phyloP scores from a whole-genome alignment of 192 early-diverging fungal species.

The Linnemannia exigua region DNA sequence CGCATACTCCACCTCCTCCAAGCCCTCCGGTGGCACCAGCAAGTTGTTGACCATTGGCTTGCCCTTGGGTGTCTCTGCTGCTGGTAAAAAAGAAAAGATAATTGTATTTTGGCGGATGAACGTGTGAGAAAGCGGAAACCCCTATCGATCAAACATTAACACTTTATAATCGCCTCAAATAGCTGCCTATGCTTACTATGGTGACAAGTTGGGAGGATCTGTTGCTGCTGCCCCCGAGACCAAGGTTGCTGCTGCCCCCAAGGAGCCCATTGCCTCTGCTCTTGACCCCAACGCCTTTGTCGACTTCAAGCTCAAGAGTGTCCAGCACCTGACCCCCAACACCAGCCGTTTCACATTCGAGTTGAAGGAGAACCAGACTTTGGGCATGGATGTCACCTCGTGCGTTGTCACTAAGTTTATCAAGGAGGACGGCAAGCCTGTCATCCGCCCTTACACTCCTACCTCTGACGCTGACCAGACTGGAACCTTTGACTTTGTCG shows the following conservation, averaged over 20 bases:
- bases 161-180: not conserved
- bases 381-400: constrained; percentile 81
- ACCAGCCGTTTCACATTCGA: constrained; percentile 47
- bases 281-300: constrained; percentile 66
- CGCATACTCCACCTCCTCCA: constrained; percentile 48
- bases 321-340: constrained; percentile 35
- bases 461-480: constrained; percentile 63
- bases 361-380: constrained; percentile 60
- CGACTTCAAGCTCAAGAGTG: constrained; percentile 66
- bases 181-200: constrained; percentile 52
- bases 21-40: constrained; percentile 40
- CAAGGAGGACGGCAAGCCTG: constrained; percentile 73
- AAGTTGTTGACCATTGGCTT: constrained; percentile 47
- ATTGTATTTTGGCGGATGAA: too few species aligned
- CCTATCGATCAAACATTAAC: not conserved
- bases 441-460: constrained; percentile 87
- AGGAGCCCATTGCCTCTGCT: constrained; percentile 43
- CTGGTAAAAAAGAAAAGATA: constrained; percentile 20
- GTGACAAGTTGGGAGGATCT: constrained; percentile 40
- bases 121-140: not conserved
- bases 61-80: constrained; percentile 36
- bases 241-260: constrained; percentile 22
- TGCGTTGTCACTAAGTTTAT: constrained; percentile 84
- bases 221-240: not conserved
- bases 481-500: constrained; percentile 78